phyloP scores from a whole-genome alignment of 2,329 filamentous ascomycete genomes.

The Teratosphaeria epicoccoides region DNA sequence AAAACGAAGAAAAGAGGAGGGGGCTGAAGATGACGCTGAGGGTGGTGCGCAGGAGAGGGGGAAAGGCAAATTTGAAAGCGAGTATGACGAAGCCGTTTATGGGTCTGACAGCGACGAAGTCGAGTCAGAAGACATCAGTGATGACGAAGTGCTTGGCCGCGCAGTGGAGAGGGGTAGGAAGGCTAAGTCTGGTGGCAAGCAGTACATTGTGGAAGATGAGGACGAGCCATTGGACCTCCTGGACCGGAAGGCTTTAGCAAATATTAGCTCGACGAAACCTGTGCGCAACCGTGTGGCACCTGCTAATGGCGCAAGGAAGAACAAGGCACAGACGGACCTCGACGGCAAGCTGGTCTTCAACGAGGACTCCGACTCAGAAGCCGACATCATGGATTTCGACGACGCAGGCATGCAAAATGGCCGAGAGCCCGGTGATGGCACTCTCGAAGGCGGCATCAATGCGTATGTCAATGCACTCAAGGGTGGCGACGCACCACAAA shows the following conservation, averaged over 20 bases:
- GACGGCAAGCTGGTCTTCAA: constrained; percentile 76
- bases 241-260: constrained; percentile 77
- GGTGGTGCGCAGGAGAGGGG: constrained; percentile 32
- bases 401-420: constrained; percentile 32
- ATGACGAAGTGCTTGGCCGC: constrained; percentile 44
- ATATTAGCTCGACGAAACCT: constrained; percentile 86
- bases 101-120: constrained; percentile 42
- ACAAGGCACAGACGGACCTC: constrained; percentile 58
- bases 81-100: constrained; percentile 93
- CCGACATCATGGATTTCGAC: constrained; percentile 50
- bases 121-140: constrained; percentile 48
- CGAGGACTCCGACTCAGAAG: constrained; percentile 29
- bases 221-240: constrained; percentile 92
- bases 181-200: constrained; percentile 45
- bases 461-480: constrained; percentile 52
- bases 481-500: constrained; percentile 47
- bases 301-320: constrained; percentile 26
- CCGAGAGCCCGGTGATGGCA: constrained; percentile 28
- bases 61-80: constrained; percentile 68
- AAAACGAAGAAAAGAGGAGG: constrained; percentile 74
- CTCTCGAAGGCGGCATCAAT: constrained; percentile 44
- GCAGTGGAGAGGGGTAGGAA: constrained; percentile 44
- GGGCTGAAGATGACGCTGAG: constrained; percentile 47
- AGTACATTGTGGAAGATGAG: constrained; percentile 88
- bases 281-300: constrained; percentile 44